Conservation (phyloP, 148 eudicot species). For the Rhododendron simsii region DNA sequence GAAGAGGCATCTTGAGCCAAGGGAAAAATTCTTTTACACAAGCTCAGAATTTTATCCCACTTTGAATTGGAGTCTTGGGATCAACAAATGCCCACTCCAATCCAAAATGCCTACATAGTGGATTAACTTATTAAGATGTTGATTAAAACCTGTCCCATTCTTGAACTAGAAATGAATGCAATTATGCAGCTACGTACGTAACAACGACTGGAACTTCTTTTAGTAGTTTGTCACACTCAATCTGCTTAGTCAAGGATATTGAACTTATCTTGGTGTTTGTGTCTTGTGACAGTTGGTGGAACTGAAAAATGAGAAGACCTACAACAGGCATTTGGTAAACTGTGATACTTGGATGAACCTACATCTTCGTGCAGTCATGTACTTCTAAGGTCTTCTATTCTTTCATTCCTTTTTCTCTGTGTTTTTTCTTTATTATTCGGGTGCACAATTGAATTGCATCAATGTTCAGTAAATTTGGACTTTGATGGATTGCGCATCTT, state of each 20-base stretch:
- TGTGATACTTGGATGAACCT: slow-evolving; percentile 27
- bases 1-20: slow-evolving; percentile 93
- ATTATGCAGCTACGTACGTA: not conserved
- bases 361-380: slow-evolving; percentile 94
- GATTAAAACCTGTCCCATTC: not conserved
- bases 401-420: not conserved
- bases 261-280: not conserved
- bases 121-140: slow-evolving; percentile 22
- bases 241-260: not conserved
- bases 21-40: slow-evolving; percentile 80
- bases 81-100: slow-evolving; percentile 87
- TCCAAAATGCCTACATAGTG: slow-evolving; percentile 48
- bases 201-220: not conserved
- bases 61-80: slow-evolving; percentile 62
- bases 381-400: slow-evolving; percentile 64
- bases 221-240: not conserved
- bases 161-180: not conserved
- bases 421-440: not conserved
- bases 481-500: no score
- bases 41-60: slow-evolving; percentile 70
- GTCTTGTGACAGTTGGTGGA: slow-evolving; percentile 61
- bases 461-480: no score
- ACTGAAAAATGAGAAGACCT: slow-evolving; percentile 89
- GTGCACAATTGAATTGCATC: no score
- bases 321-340: slow-evolving; percentile 88